Conservation (phyloP, 2,329 filamentous ascomycete species). For the Arthrobotrys conoides region DNA sequence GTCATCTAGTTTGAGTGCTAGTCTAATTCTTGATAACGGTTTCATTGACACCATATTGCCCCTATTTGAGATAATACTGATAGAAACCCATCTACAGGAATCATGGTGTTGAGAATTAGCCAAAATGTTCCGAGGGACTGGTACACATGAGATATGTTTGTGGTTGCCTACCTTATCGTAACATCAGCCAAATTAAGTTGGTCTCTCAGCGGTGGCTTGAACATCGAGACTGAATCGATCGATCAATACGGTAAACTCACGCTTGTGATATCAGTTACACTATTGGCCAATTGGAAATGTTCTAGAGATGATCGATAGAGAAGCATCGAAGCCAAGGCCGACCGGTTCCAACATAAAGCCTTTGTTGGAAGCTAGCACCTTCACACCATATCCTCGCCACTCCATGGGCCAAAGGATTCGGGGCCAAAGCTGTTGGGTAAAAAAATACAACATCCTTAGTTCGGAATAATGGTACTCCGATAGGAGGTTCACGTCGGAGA, state of each 20-base stretch:
- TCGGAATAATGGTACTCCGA: conserved; percentile 14
- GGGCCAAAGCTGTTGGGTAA: conserved; percentile 10
- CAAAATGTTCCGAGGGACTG: neutral
- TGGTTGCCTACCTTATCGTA: conserved; percentile 55
- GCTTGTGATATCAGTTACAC: neutral
- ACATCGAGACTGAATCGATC: neutral
- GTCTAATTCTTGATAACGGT: neutral
- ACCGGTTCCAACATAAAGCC: conserved; percentile 30
- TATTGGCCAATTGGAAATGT: conserved; percentile 26
- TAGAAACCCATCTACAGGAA: conserved; percentile 4
- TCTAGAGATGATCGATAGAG: neutral
- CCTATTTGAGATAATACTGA: neutral
- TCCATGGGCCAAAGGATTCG: conserved; percentile 37
- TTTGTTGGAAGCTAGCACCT: conserved; percentile 23
- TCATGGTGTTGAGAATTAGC: neutral
- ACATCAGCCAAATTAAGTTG: conserved; percentile 11
- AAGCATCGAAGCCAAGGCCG: neutral
- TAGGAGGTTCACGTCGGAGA: conserved; percentile 26
- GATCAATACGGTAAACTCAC: neutral
- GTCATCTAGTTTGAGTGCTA: neutral
- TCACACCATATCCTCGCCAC: conserved; percentile 1
- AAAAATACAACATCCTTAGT: neutral
- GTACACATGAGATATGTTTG: conserved; percentile 1
- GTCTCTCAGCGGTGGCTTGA: neutral
- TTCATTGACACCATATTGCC: neutral